Conservation (phyloP, 2,329 filamentous ascomycete species). For the Cadophora sp. region DNA sequence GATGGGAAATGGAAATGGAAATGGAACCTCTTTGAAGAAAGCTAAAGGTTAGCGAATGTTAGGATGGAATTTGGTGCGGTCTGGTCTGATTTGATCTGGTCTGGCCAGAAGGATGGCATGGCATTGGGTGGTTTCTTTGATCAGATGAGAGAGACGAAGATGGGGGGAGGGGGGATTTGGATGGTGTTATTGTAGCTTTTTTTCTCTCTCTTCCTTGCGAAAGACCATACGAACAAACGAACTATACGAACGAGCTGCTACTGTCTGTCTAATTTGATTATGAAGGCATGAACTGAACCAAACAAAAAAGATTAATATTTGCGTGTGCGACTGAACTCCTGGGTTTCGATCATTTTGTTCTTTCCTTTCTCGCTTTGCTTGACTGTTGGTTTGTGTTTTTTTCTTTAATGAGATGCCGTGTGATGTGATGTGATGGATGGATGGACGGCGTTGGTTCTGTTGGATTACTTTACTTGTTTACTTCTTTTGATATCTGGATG, state of each 20-base stretch:
- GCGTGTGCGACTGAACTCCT: neutral
- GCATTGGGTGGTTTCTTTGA: neutral
- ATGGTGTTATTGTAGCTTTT: neutral
- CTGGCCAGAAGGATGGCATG: neutral
- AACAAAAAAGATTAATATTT: neutral
- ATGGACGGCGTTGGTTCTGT: no score
- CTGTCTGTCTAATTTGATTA: neutral
- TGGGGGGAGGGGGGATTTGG: neutral
- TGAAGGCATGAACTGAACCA: conserved; percentile 15
- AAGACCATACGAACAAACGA: neutral
- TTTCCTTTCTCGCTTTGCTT: no score
- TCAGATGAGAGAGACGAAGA: neutral
- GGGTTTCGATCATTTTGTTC: no score
- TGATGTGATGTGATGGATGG: no score
- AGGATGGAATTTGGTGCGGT: neutral
- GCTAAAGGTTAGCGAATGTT: no score
- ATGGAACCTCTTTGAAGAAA: neutral
- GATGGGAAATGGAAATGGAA: conserved; percentile 5
- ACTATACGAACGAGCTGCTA: neutral
- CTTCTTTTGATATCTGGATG: no score
- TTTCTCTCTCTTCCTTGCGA: neutral
- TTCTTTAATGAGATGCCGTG: no score
- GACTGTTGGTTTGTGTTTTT: no score
- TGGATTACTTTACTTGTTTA: no score
- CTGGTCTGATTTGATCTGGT: neutral